Evolutionary conservation across 2,329 filamentous ascomycete genomes (phyloP).

Genomic region (Neonectria hederae): DNA sequence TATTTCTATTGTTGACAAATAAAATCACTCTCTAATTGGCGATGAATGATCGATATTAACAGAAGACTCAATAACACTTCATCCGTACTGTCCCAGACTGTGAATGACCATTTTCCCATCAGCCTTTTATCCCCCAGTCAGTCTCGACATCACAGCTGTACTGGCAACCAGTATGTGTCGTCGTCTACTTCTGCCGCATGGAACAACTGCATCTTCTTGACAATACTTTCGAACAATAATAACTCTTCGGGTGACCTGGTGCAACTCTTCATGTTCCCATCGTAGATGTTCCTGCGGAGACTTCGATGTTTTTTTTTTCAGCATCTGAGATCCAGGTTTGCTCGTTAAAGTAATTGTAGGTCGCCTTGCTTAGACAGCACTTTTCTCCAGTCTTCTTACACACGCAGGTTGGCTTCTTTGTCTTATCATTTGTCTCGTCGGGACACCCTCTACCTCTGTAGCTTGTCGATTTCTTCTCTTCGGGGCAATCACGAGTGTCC

Average conservation of each 20-base stretch:
- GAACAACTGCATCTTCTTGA: not conserved
- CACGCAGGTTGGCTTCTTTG: not conserved
- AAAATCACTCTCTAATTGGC: not conserved
- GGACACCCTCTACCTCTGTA: not conserved
- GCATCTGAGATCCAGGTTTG: not conserved
- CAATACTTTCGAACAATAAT: no score
- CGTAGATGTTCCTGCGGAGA: not conserved
- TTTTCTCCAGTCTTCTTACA: not conserved
- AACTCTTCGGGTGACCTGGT: no score
- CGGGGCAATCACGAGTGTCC: not conserved
- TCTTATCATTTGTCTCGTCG: not conserved
- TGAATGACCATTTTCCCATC: not conserved
- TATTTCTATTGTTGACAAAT: no score
- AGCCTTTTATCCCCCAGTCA: not conserved
- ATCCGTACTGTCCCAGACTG: not conserved
- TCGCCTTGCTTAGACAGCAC: not conserved
- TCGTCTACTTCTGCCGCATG: not conserved
- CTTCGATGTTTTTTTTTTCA: no score
- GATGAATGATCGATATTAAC: not conserved
- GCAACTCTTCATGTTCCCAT: not conserved
- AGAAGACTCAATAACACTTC: fast-evolving
- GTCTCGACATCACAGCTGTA: not conserved
- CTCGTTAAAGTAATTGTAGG: not conserved
- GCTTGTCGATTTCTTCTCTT: not conserved
- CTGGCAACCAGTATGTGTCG: not conserved